Conservation (phyloP, 495 filamentous ascomycete species). For the Podospora sp. region DNA sequence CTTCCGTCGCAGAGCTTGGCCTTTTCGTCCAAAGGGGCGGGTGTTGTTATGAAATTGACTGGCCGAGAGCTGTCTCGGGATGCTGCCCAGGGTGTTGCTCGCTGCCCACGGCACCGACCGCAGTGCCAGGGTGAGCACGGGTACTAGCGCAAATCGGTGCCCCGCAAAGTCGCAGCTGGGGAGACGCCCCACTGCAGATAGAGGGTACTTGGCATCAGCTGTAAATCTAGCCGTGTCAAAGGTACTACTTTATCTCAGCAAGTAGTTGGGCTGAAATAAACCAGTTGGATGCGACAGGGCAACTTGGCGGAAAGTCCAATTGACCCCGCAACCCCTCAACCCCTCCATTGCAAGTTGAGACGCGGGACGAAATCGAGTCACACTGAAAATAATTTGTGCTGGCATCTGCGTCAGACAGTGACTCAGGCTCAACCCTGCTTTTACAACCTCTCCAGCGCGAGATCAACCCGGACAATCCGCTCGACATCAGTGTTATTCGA, state of each 20-base stretch:
- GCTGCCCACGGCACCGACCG: constrained; percentile 26
- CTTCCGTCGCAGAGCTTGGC: not conserved
- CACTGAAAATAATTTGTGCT: constrained; percentile 27
- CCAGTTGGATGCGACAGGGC: not conserved
- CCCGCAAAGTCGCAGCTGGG: not conserved
- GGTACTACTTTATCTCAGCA: not conserved
- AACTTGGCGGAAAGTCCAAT: not conserved
- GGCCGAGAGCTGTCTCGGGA: not conserved
- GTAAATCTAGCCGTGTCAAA: not conserved
- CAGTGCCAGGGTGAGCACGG: constrained; percentile 24
- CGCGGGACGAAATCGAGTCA: constrained; percentile 29
- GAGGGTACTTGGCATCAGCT: not conserved
- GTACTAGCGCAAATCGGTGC: constrained; percentile 20
- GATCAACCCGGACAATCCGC: not conserved
- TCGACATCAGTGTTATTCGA: not conserved
- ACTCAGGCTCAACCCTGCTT: constrained; percentile 20
- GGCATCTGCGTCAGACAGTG: constrained; percentile 16
- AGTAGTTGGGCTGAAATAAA: constrained; percentile 2
- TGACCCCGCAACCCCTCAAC: constrained; percentile 31
- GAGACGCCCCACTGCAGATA: not conserved
- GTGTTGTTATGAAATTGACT: constrained; percentile 23
- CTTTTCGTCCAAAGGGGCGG: not conserved
- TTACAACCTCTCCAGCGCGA: constrained; percentile 3
- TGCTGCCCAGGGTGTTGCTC: constrained; percentile 19
- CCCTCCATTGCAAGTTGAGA: constrained; percentile 21